A percentile compares a stretch with the other conserved stretches of the same genome.
These are phyloP conservation scores for Leucocoprinus sp. DNA, from an alignment of 768 basidiomycete genomes.

Conservation along the genomic window DNA sequence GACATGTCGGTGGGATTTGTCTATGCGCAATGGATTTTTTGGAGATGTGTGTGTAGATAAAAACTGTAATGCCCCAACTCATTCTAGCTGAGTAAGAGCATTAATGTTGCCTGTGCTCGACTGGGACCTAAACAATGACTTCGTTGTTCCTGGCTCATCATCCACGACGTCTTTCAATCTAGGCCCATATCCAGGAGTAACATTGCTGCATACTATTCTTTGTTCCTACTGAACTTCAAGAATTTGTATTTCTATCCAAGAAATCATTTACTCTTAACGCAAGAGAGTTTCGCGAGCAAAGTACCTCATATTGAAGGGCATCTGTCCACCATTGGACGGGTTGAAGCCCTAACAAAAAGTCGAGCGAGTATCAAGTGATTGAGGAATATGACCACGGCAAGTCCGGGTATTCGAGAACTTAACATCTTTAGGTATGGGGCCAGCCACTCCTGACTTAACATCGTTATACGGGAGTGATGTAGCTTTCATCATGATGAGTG, in stretches of 20 bases:
- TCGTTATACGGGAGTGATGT: constrained; percentile 67
- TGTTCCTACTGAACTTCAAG: too few species aligned
- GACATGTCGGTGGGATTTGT: too few species aligned
- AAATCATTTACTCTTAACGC: constrained; percentile 50
- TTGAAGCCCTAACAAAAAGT: constrained; percentile 62
- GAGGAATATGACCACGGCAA: constrained; percentile 53
- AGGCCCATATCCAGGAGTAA: too few species aligned
- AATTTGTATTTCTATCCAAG: not conserved
- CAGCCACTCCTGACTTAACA: constrained; percentile 62
- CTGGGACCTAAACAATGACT: too few species aligned
- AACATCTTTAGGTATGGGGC: constrained; percentile 61
- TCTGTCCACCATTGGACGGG: constrained; percentile 79
- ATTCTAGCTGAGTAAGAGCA: too few species aligned
- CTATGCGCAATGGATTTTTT: too few species aligned
- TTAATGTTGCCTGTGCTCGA: too few species aligned
- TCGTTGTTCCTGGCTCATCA: too few species aligned
- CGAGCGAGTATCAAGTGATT: constrained; percentile 6
- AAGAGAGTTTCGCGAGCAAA: constrained; percentile 74
- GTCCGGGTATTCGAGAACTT: constrained; percentile 77
- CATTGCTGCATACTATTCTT: too few species aligned
- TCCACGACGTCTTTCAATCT: too few species aligned
- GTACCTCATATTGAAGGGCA: constrained; percentile 89
- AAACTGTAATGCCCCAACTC: too few species aligned
- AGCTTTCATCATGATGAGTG: constrained; percentile 44
- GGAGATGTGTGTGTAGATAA: too few species aligned